Conservation (phyloP, 148 eudicot genomes). For the Agrostemma githago region DNA sequence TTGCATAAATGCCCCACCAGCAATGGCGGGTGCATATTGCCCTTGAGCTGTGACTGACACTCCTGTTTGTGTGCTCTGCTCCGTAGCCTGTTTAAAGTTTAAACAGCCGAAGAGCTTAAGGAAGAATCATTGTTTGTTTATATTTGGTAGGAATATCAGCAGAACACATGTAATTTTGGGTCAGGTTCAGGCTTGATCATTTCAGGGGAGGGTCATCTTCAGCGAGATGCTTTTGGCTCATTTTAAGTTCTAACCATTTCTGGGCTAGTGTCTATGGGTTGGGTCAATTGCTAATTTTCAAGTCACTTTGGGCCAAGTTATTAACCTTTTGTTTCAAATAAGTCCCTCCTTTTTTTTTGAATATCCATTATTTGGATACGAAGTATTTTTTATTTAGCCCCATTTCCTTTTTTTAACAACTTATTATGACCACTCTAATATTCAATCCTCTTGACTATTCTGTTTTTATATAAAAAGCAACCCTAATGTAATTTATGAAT, state of each 20-base stretch:
- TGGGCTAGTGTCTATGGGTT: background rate
- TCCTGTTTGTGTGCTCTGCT: slow-evolving; percentile 52
- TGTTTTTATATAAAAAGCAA: too few species aligned
- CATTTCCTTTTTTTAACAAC: too few species aligned
- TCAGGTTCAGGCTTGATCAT: background rate
- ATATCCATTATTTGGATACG: too few species aligned
- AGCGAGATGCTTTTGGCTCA: background rate
- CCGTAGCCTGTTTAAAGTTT: slow-evolving; percentile 38
- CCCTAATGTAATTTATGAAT: too few species aligned
- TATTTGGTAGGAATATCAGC: background rate
- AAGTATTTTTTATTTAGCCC: too few species aligned
- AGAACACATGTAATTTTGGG: background rate
- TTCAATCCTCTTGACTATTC: too few species aligned
- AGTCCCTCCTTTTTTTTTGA: too few species aligned
- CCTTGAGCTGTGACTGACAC: slow-evolving; percentile 47
- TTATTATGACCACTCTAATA: too few species aligned
- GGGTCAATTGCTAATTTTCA: background rate
- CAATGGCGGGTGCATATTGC: slow-evolving; percentile 74
- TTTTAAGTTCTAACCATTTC: background rate
- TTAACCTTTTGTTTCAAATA: too few species aligned
- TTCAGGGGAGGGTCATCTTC: background rate
- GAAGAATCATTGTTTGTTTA: background rate
- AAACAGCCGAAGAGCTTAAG: slow-evolving; percentile 11
- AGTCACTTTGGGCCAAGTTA: background rate
- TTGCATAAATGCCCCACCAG: slow-evolving; percentile 58